Percentiles rank a stretch among this genome's conserved stretches.
Conservation (phyloP, 805 yeast species). For the Ogataea pilisensis region DNA sequence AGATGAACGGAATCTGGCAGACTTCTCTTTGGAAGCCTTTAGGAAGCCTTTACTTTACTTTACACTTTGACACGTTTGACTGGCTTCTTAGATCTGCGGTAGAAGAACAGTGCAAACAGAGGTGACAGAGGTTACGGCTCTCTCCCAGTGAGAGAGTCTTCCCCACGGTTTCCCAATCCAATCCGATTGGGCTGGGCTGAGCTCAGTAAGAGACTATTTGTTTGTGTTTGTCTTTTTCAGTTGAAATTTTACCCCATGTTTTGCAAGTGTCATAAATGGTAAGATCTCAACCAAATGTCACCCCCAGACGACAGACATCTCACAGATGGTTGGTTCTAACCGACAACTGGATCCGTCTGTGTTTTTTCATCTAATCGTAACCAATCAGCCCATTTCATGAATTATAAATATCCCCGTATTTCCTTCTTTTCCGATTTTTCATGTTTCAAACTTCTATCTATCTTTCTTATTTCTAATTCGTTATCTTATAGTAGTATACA, state of each 20-base stretch:
- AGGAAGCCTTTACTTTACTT: no score
- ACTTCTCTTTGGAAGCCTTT: no score
- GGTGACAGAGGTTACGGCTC: neutral
- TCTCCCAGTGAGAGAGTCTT: neutral
- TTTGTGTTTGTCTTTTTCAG: neutral
- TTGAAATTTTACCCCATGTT: neutral
- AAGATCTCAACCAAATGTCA: neutral
- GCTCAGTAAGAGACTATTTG: neutral
- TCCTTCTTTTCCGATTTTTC: neutral
- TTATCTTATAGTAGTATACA: neutral
- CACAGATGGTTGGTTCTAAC: no score
- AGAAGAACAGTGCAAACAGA: neutral
- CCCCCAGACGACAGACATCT: no score
- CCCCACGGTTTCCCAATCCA: neutral
- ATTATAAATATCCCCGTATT: constrained; percentile 12
- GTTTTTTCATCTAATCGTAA: no score
- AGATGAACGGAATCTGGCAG: no score
- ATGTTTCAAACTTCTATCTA: neutral
- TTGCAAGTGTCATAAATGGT: no score
- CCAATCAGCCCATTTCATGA: neutral
- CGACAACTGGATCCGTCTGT: no score
- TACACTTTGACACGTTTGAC: no score
- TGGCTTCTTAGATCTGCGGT: no score
- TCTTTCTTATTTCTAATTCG: neutral
- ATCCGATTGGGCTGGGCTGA: neutral